Evolutionary conservation across 2,329 filamentous ascomycete genomes (phyloP), one percentile per base, ranked within the genome.

Genomic region (Fusarium subglutinans): DNA sequence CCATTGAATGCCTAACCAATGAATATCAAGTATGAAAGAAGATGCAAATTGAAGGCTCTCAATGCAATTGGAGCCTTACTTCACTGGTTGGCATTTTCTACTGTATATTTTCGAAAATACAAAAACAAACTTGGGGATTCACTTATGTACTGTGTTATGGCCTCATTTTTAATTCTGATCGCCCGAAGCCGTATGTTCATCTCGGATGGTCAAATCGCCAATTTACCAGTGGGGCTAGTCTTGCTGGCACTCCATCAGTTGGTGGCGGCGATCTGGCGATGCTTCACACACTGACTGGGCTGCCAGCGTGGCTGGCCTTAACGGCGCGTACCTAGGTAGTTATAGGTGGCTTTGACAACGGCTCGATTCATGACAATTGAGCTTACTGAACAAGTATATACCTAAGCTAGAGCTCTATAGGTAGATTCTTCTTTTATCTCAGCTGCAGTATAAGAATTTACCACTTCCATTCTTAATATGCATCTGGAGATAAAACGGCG

Each of bases 261-360:
- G 51, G 48, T 6, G 33, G 33, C 33, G 33, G 33, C 24, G 70
- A 75, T 73, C 48, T 24, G 30, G 48, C n/a, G 70, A 74, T 73
- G 70, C 37, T 44, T 53, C 44, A 43, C 40, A 44, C 63, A 30
- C 63, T 28, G 22, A 37, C 65, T 35, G 37, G n/a, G 35, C 33
- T 33, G 50, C 47, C 35, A 44, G 38, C 65, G 73, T 78, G 72
- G 77, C 75, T 77, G 66, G 37, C 63, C 63, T 66, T 40, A 74
- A 59, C 45, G 66, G 67, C 53, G 41, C n/a, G 28, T n/a, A 37
- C 35, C 35, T 37, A 37, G 33, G 33, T 15, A 22, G 43, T 53
- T 47, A 15, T 35, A 35, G 14, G n/a, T 56, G 22, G 26, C 37
- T n/a, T 24, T 24, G 20, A 37, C 22, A 63, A 68, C 37, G n/a